Conservation (phyloP, 2,329 filamentous ascomycete species). For the Pyrenophora graminea region DNA sequence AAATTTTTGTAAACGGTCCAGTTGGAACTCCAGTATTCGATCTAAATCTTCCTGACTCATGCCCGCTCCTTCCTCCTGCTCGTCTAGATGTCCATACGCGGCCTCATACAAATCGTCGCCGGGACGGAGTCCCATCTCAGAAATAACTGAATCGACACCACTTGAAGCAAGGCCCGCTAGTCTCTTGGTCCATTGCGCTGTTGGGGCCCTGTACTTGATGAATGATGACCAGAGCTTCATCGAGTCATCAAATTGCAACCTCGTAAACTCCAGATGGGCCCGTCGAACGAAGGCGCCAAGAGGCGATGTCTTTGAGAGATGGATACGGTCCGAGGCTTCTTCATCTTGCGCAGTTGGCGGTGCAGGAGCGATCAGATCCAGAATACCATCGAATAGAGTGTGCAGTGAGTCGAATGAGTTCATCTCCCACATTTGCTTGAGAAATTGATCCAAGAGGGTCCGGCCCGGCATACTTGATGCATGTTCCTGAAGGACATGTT, state of each 20-base stretch:
- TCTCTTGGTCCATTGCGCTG: conserved; percentile 63
- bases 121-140: conserved; percentile 61
- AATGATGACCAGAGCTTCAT: conserved; percentile 81
- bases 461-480: conserved; percentile 68
- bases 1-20: conserved; percentile 84
- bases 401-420: conserved; percentile 82
- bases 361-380: conserved; percentile 60
- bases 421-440: conserved; percentile 80
- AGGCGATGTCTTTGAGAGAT: conserved; percentile 73
- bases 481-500: conserved; percentile 52
- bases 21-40: conserved; percentile 81
- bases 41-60: conserved; percentile 82
- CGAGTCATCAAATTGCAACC: conserved; percentile 78
- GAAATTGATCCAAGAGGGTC: conserved; percentile 84
- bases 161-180: conserved; percentile 34
- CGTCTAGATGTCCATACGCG: conserved; percentile 55
- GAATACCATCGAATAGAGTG: conserved; percentile 69
- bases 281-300: conserved; percentile 80
- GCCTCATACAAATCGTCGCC: conserved; percentile 54
- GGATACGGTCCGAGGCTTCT: conserved; percentile 52
- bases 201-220: conserved; percentile 77
- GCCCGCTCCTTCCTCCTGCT: conserved; percentile 45
- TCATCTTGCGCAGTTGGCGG: conserved; percentile 28
- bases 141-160: conserved; percentile 64
- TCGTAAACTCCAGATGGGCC: conserved; percentile 76